Percentiles rank a stretch among this genome's conserved stretches.
Evolutionary conservation across 192 early-diverging fungal genomes (phyloP).

Genomic region (Chytriomyces confervae): DNA sequence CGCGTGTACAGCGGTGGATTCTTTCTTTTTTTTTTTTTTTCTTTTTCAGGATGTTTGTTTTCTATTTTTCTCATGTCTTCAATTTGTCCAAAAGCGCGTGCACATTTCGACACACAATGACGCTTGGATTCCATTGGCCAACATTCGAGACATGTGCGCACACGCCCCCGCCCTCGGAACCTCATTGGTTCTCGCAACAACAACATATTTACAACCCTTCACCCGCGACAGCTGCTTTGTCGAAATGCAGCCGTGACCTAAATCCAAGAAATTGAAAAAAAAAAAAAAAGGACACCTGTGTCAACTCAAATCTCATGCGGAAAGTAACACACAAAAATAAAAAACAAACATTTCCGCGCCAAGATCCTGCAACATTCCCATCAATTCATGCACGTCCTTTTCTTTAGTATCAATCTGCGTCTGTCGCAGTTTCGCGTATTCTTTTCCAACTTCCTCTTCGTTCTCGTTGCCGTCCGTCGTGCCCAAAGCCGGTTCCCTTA

Average conservation of each 20-base stretch:
- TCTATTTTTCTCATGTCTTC: background rate
- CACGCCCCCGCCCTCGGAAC: background rate
- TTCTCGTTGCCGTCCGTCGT: background rate
- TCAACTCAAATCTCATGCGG: background rate
- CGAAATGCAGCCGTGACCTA: constrained; percentile 10
- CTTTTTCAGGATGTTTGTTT: background rate
- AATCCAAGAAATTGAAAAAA: background rate
- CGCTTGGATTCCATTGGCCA: background rate
- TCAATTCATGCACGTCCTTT: constrained; percentile 16
- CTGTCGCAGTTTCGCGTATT: background rate
- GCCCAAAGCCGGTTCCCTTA: too few species aligned
- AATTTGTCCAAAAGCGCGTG: background rate
- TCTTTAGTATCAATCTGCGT: constrained; percentile 16
- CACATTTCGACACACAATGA: background rate
- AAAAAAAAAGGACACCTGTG: background rate
- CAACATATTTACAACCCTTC: background rate
- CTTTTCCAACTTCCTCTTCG: background rate
- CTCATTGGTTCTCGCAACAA: background rate
- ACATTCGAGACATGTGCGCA: background rate
- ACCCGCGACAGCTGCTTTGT: background rate
- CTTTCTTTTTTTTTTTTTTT: background rate
- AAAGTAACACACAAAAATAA: too few species aligned
- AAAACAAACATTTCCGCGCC: constrained; percentile 21
- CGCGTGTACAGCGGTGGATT: background rate
- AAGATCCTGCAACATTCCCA: constrained; percentile 14